These are phyloP conservation scores for Diphasiastrum complanatum DNA, from an alignment of 83 land plant genomes.

Conservation along the genomic window DNA sequence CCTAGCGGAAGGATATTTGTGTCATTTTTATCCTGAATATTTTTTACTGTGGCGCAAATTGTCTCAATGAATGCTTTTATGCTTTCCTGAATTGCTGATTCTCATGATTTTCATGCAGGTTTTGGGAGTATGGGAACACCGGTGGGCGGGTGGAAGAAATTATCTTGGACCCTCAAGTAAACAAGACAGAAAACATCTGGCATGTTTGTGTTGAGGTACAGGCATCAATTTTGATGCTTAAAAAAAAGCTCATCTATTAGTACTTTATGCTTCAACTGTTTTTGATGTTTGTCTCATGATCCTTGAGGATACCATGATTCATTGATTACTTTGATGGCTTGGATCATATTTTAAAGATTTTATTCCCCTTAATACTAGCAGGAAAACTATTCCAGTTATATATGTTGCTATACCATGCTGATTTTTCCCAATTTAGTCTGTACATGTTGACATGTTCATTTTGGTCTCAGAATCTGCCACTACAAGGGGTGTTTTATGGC, in stretches of 20 bases:
- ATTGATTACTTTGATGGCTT: not conserved
- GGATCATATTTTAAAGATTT: not conserved
- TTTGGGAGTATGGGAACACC: constrained; percentile 8
- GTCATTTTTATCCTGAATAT: no score
- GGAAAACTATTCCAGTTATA: not conserved
- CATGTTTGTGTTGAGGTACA: constrained; percentile 80
- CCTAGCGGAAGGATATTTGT: no score
- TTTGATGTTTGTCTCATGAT: not conserved
- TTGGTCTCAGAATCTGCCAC: constrained; percentile 52
- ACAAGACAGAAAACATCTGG: constrained; percentile 82
- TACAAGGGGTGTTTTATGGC: constrained; percentile 77
- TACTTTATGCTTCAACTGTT: no score
- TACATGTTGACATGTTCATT: not conserved
- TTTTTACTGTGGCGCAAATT: no score
- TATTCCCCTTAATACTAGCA: not conserved
- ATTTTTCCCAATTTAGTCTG: not conserved
- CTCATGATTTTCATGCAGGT: no score
- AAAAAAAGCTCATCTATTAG: not conserved
- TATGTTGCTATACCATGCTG: not conserved
- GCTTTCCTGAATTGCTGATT: no score
- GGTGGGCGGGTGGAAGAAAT: constrained; percentile 45
- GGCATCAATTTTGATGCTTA: not conserved
- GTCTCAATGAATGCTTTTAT: no score
- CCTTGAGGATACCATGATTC: not conserved
- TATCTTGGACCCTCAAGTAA: constrained; percentile 46